Percentiles rank a stretch among this genome's conserved stretches.
Evolutionary conservation across 1,284 basidiomycete genomes (phyloP).

Genomic region (Wallemia ichthyophaga): DNA sequence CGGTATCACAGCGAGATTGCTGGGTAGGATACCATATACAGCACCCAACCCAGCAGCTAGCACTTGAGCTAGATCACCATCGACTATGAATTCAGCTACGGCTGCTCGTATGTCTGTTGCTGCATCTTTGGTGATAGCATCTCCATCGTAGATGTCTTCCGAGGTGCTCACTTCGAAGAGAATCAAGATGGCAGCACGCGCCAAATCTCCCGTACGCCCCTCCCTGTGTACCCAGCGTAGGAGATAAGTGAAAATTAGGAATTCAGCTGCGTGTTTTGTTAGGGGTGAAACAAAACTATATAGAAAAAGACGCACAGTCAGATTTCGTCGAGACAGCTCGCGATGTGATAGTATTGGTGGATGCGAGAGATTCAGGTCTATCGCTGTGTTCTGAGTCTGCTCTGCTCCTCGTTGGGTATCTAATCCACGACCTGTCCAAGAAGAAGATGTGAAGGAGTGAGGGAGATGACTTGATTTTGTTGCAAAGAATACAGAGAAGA

Average conservation of each 20-base stretch:
- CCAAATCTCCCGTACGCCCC: conserved; percentile 73
- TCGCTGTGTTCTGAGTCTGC: conserved; percentile 2
- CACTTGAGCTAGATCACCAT: conserved; percentile 88
- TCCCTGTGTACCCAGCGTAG: conserved; percentile 84
- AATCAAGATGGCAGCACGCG: conserved; percentile 65
- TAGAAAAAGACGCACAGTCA: conserved; percentile 1
- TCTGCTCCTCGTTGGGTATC: conserved; percentile 6
- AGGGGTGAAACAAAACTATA: conserved; percentile 7
- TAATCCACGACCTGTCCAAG: conserved; percentile 33
- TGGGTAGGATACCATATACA: conserved; percentile 67
- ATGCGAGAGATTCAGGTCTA: conserved; percentile 25
- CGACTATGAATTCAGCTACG: conserved; percentile 71
- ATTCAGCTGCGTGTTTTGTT: conserved; percentile 66
- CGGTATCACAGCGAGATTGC: conserved; percentile 31
- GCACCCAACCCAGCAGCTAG: conserved; percentile 77
- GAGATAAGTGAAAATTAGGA: conserved; percentile 77
- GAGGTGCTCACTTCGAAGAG: conserved; percentile 42
- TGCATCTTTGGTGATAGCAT: conserved; percentile 45
- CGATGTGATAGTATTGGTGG: conserved; percentile 27
- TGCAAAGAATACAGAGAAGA: conserved; percentile 63
- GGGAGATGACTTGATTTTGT: conserved; percentile 57
- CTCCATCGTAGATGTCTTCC: conserved; percentile 10
- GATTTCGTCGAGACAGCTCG: conserved; percentile 11
- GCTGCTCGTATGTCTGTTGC: conserved; percentile 24
- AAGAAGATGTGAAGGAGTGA: conserved; percentile 86